Evolutionary conservation across 1,284 basidiomycete species (phyloP).

Genomic region (Rhodofomes roseus): DNA sequence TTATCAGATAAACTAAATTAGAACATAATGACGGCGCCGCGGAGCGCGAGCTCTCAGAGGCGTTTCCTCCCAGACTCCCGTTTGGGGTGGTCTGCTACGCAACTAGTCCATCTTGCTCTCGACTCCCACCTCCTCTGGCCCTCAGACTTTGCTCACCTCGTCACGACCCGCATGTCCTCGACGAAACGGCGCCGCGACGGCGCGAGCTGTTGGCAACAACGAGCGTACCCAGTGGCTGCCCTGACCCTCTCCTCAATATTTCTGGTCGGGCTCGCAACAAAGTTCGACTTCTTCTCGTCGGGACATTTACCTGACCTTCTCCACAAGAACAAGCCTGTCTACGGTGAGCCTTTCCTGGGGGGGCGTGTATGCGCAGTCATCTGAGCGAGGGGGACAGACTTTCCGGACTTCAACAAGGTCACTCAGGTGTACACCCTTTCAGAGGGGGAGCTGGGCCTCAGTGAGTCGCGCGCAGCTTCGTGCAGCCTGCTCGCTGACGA

Average conservation of each 20-base stretch:
- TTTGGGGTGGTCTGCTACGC: not conserved
- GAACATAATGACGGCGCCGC: not conserved
- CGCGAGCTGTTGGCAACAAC: not conserved
- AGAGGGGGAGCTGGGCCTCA: slow-evolving; percentile 45
- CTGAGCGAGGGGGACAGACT: slow-evolving; percentile 20
- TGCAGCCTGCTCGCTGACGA: not conserved
- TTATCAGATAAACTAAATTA: not conserved
- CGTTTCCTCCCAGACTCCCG: not conserved
- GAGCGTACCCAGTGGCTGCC: not conserved
- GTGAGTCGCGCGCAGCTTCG: slow-evolving; percentile 28
- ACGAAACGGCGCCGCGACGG: not conserved
- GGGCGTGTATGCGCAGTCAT: not conserved
- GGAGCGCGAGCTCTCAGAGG: not conserved
- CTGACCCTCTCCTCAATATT: slow-evolving; percentile 1
- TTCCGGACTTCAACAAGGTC: slow-evolving; percentile 59
- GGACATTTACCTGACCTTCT: not conserved
- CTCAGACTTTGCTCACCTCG: not conserved
- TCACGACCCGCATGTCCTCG: not conserved
- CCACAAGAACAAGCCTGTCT: slow-evolving; percentile 10
- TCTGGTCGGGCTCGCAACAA: slow-evolving; percentile 5
- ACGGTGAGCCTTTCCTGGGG: slow-evolving; percentile 11
- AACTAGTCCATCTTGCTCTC: not conserved
- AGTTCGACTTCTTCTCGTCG: slow-evolving; percentile 1
- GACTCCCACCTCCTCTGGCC: not conserved
- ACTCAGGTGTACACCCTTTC: slow-evolving; percentile 38